Percentiles rank a stretch among this genome's conserved stretches.
These are phyloP conservation scores for Mytilinidion resinicola DNA, from an alignment of 495 filamentous ascomycete species.

Conservation along the genomic window DNA sequence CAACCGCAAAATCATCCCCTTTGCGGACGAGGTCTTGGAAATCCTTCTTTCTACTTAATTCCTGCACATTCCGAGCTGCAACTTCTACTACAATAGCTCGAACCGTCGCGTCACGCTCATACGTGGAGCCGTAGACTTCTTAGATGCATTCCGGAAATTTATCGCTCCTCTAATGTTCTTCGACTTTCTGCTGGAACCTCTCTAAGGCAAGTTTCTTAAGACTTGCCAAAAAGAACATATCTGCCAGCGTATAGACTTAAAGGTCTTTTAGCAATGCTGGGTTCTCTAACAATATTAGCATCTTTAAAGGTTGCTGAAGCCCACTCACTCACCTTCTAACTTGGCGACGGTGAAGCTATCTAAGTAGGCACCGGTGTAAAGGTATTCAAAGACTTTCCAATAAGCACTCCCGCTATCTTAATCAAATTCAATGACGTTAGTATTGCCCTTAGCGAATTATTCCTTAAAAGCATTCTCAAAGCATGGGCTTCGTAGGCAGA, in stretches of 20 bases:
- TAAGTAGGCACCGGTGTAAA: slow-evolving; percentile 12
- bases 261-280: slow-evolving; percentile 8
- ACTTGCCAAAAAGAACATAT: slow-evolving; percentile 13
- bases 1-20: slow-evolving; percentile 11
- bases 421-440: slow-evolving; percentile 5
- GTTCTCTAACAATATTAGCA: slow-evolving; percentile 8
- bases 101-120: slow-evolving; percentile 5
- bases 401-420: slow-evolving; percentile 5
- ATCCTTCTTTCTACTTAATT: slow-evolving; percentile 7
- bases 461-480: slow-evolving; percentile 9
- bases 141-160: slow-evolving; percentile 8
- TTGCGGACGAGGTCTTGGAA: slow-evolving; percentile 10
- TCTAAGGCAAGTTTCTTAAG: slow-evolving; percentile 4
- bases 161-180: slow-evolving; percentile 9
- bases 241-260: slow-evolving; percentile 7
- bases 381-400: slow-evolving; percentile 15
- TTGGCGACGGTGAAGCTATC: not conserved
- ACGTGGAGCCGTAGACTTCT: slow-evolving; percentile 7
- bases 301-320: not conserved
- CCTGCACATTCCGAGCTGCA: not conserved
- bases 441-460: slow-evolving; percentile 1
- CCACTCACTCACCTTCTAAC: slow-evolving; percentile 2
- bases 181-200: slow-evolving; percentile 8
- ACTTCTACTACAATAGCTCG: slow-evolving; percentile 8
- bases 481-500: slow-evolving; percentile 13